Evolutionary conservation across 768 basidiomycete species (phyloP), one percentile per base, ranked within the genome.

Genomic region (Clavaria fumosa): DNA sequence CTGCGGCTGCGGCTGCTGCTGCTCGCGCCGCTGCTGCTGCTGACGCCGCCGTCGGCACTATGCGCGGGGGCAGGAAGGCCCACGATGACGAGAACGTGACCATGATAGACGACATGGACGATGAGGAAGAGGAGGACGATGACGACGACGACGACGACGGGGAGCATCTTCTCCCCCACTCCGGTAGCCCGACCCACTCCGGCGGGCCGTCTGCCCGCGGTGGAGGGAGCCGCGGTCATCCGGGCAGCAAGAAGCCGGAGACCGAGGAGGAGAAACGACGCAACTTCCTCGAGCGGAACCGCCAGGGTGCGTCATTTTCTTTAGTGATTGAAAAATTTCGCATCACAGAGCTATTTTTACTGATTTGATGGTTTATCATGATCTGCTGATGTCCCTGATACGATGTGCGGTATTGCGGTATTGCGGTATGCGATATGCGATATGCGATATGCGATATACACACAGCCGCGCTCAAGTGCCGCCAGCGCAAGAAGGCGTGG

Each of bases 401-500:
- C n/a, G n/a, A n/a, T n/a, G n/a, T n/a, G n/a, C n/a, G n/a, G n/a
- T n/a, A n/a, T n/a, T n/a, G n/a, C n/a, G n/a, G n/a, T n/a, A n/a
- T n/a, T n/a, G n/a, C n/a, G n/a, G n/a, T n/a, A n/a, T n/a, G n/a
- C n/a, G n/a, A n/a, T n/a, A n/a, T n/a, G n/a, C n/a, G n/a, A n/a
- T n/a, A n/a, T n/a, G n/a, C n/a, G n/a, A n/a, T n/a, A n/a, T n/a
- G n/a, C n/a, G n/a, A n/a, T n/a, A n/a, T n/a, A n/a, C n/a, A n/a
- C n/a, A 1, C 48, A 96, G 93, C 95, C 43, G 95, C 95, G 4
- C 75, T 97, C 47, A 97, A 97, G 62, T 99, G 95, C 59, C 88
- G 95, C 23, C 95, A 99, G 54, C 82, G 95, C 41, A 99, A 99
- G 61, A 99, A 99, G 58, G 89, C 89, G 4, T 99, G 95, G 95